Evolutionary conservation across 1,139 yeast species (phyloP), one percentile per base, ranked within the genome.

Genomic region (Debaryomyces coudertii): DNA sequence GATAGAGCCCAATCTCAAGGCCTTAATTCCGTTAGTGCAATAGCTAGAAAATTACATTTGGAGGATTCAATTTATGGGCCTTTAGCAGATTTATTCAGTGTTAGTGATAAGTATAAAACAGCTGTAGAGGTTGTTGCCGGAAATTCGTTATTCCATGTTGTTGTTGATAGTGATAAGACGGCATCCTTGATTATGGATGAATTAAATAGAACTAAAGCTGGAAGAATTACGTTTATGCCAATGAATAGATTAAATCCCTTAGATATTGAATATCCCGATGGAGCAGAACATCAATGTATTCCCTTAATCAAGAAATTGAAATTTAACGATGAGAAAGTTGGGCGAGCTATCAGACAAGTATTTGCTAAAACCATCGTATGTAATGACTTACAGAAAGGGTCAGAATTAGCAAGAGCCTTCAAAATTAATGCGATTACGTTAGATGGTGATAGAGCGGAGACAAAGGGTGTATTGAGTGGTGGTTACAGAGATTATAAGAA

Each of bases 101-200:
- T 90, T 2, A 86, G 85, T 54, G 92, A 87, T 45, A 89, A 88
- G 56, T 92, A 90, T 61, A 86, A 87, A 60, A 79, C 85, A 1
- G 95, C 97, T 0, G 87, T 87, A 1, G 97, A 92, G 60, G 93
- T 87, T 5, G 80, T 90, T 39, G 97, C 96, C 11, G 98, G 98
- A 1, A 84, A 81, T 50, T 79, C 96, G 2, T 69, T 93, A 42
- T 92, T 90, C 60, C 90, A 93, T 62, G 82, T 92, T 33, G 95
- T 93, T 12, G 98, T 93, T 12, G 97, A 90, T 58, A 83, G 78
- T 39, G 97, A 92, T 55, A 83, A 79, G 40, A 89, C 97, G 1
- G 98, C 98, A 0, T 76, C 90, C 4, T 61, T 78, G 11, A 65
- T 93, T 2, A 86, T 93, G 85, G 85, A 85, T 40, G 95, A 89